phyloP scores from a whole-genome alignment of 345 rosid species.

The Eucalyptus sideroxylon region DNA sequence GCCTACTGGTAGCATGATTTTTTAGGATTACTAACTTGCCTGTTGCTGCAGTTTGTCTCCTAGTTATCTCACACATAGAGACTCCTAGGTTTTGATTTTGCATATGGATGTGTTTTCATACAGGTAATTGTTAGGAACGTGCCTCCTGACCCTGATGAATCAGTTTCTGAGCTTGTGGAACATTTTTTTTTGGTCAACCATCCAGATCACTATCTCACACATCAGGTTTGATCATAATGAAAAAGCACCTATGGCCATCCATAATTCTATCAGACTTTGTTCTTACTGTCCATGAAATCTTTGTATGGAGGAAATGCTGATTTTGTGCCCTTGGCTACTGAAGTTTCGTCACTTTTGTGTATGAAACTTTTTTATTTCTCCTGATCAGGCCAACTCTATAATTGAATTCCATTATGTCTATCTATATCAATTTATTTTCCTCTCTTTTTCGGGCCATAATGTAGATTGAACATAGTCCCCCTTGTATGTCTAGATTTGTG shows the following conservation, averaged over 20 bases:
- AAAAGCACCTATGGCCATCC: neutral
- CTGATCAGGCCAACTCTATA: neutral
- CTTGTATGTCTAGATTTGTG: neutral
- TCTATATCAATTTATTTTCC: neutral
- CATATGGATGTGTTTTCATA: neutral
- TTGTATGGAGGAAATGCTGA: neutral
- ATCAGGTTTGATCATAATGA: constrained; percentile 47
- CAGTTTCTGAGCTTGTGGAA: constrained; percentile 69
- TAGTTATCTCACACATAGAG: neutral
- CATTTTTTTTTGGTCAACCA: constrained; percentile 92
- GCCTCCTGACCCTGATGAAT: constrained; percentile 91
- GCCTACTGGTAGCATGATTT: neutral
- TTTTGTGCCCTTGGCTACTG: neutral
- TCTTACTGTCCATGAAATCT: neutral
- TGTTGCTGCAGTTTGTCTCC: neutral
- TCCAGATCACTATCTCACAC: constrained; percentile 68
- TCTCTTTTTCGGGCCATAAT: neutral
- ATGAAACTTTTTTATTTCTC: neutral
- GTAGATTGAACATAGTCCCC: neutral
- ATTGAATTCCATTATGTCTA: neutral
- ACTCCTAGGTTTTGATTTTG: neutral
- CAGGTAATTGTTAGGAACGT: constrained; percentile 84
- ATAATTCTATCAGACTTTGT: neutral
- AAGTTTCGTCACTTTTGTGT: neutral
- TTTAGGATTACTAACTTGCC: neutral